Conservation (phyloP, 108 stramenopile species). For the Hondaea fermentalgiana region DNA sequence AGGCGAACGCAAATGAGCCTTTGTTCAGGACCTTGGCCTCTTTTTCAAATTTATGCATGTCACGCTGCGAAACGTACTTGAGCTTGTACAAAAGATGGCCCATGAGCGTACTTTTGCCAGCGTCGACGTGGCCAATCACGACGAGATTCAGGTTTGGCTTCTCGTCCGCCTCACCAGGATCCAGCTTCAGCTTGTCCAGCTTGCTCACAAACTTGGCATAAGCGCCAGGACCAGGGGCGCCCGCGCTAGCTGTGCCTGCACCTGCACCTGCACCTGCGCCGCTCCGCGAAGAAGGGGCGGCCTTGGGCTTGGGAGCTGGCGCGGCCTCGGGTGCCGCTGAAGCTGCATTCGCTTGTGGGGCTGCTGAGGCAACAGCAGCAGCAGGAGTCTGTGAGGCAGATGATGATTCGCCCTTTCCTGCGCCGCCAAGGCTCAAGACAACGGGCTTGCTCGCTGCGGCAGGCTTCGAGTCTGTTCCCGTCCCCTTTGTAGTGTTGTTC, state of each 20-base stretch:
- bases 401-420: not conserved
- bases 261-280: not conserved
- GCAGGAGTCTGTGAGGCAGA: not conserved
- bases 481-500: not conserved
- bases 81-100: constrained; percentile 63
- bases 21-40: constrained; percentile 55
- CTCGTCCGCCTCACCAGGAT: constrained; percentile 5
- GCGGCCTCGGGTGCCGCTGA: not conserved
- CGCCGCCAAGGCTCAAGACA: not conserved
- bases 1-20: constrained; percentile 63
- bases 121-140: constrained; percentile 55
- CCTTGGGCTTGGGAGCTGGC: not conserved
- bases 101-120: constrained; percentile 84
- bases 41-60: constrained; percentile 51
- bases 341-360: not conserved
- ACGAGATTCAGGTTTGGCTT: not conserved
- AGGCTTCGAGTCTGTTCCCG: not conserved
- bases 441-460: not conserved
- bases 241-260: not conserved
- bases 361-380: not conserved
- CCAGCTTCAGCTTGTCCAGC: constrained; percentile 34
- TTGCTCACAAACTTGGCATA: constrained; percentile 33
- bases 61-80: constrained; percentile 49
- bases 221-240: not conserved
- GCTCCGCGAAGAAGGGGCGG: not conserved